Conservation (phyloP, 352 stramenopile genomes). For the Aphanomyces cochlioides region DNA sequence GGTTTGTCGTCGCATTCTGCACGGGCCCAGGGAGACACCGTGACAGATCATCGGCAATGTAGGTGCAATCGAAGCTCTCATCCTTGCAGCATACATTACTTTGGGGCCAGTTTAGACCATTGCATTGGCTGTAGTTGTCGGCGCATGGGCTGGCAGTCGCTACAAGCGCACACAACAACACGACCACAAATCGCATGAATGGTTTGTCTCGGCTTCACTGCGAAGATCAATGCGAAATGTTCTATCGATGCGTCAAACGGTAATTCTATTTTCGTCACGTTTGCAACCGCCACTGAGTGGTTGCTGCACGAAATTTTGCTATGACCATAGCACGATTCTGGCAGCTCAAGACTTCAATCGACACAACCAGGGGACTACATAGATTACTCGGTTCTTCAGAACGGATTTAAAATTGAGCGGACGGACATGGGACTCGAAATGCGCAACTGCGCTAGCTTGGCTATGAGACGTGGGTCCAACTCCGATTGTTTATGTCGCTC, state of each 20-base stretch:
- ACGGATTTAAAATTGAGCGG: conserved; percentile 25
- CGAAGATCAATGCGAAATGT: no score
- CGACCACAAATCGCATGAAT: neutral
- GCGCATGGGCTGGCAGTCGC: neutral
- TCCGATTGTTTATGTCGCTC: neutral
- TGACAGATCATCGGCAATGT: conserved; percentile 7
- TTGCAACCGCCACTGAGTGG: no score
- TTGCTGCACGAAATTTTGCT: no score
- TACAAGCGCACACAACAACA: neutral
- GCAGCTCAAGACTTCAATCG: no score
- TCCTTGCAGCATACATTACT: neutral
- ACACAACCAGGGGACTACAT: neutral
- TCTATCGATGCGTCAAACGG: no score
- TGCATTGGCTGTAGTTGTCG: conserved; percentile 14
- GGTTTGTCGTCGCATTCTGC: no score
- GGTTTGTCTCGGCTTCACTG: no score
- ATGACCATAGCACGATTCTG: no score
- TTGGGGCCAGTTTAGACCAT: conserved; percentile 12
- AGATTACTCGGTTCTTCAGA: neutral
- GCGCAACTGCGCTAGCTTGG: conserved; percentile 1
- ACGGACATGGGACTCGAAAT: conserved; percentile 25
- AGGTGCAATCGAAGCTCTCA: conserved; percentile 3
- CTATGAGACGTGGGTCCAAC: conserved; percentile 5
- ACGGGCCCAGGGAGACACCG: neutral
- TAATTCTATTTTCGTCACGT: no score